Base-by-base conservation (phyloP, 805 yeast genomes). In the Tetrapisispora iriomotensis region DNA sequence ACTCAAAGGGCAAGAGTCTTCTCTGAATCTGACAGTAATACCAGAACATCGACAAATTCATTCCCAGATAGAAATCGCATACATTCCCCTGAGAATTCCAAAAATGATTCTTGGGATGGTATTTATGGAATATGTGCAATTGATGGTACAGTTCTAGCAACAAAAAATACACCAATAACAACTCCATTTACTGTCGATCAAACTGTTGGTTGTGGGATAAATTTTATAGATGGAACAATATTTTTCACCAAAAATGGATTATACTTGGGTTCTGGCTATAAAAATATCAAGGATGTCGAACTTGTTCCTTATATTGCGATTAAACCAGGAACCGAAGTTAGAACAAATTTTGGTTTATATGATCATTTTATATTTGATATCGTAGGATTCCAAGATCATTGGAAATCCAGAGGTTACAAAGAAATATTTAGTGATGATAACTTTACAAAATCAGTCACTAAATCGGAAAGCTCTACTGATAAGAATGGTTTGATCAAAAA, bases 171-270 rank as follows among this genome's bases (percentile, higher is more conserved):
- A 44, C 54, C 8, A 48, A 45, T 31, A 9, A 31, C 34, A 13
- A 31, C 34, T 22, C 51, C 57, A 23, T 79, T 72, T 55, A 74
- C 77, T 0, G 53, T 62, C 26, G 71, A 71, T 18, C 95, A 86
- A 58, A 66, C 73, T 2, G 70, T 88, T 45, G 96, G 96, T 0
- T 81, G 88, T 58, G 96, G 96, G 4, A 70, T 86, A 19, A 81
- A 87, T 62, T 81, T 74, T 49, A 65, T 71, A 13, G 74, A 72
- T 29, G 70, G 74, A 30, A 62, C 77, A 0, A 69, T 85, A 2
- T 88, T 87, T 50, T 75, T 75, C 46, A 87, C 96, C 0, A 79
- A 82, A 55, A 87, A 88, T 60, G 96, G 96, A 2, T 68, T 82
- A 3, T 63, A 58, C 29, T 53, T 76, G 32, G 82, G 80, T 1